phyloP scores from a whole-genome alignment of 139 green algal species.

The Coelastrella sp. region DNA sequence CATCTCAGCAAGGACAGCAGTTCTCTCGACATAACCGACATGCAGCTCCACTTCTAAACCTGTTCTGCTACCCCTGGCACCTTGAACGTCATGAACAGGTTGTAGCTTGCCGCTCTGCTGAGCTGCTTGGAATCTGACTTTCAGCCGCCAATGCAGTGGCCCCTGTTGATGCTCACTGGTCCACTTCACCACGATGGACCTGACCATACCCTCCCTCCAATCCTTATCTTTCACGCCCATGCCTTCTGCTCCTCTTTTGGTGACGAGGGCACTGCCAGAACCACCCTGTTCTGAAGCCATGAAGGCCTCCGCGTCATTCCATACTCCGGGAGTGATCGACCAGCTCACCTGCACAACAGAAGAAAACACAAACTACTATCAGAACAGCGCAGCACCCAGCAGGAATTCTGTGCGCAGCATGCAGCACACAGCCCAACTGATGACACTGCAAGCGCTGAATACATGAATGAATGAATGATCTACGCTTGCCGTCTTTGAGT shows the following conservation, averaged over 20 bases:
- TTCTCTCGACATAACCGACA: conserved; percentile 28
- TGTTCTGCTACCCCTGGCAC: neutral
- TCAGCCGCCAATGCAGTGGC: conserved; percentile 2
- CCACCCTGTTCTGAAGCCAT: neutral
- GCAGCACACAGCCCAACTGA: no score
- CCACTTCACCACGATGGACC: conserved; percentile 27
- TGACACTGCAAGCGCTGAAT: no score
- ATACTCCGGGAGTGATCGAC: neutral
- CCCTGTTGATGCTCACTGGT: conserved; percentile 34
- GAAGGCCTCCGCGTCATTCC: conserved; percentile 2
- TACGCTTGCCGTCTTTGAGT: no score
- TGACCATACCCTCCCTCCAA: neutral
- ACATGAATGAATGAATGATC: no score
- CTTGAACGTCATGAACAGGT: neutral
- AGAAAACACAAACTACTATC: neutral
- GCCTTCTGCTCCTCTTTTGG: neutral
- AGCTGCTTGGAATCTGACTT: neutral
- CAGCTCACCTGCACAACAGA: conserved; percentile 4
- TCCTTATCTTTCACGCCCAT: neutral
- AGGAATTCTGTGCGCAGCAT: no score
- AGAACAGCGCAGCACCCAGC: no score
- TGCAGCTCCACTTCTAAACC: conserved; percentile 41
- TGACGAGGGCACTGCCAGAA: neutral
- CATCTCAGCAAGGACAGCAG: neutral
- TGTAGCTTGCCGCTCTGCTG: neutral